Base-by-base conservation (phyloP, 352 stramenopile species). In the Nothophytophthora sp. region DNA sequence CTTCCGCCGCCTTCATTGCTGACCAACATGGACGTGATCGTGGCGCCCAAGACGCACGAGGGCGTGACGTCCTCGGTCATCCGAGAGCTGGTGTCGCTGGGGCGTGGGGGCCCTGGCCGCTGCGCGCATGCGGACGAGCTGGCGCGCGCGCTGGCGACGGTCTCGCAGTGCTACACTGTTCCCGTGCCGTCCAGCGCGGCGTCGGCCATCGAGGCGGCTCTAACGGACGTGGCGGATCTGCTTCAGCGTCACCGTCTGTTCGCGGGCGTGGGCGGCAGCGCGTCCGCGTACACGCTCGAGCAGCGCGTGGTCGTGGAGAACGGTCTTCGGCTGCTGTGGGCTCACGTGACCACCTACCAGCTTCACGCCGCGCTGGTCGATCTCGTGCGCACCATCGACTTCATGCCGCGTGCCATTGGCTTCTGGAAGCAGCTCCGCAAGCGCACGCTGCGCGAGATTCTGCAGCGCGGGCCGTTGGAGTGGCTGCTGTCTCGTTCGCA, bases 391-490 rank as follows among this genome's bases (percentile, higher is more conserved):
- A 77, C 73, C 12, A 75, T 92, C 28, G 75, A 89, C 52, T 88
- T 81, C 39, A 81, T 92, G 22, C 81, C 81, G n/a, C 64, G 81
- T 12, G 56, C 79, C 2, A 60, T 90, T 19, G 53, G 53, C 24
- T 92, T 82, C 55, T 92, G 81, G 81, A 92, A 88, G 57, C 55
- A 67, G 16, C 38, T 77, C 63, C 67, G 57, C 27, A 76, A 71
- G 16, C 60, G 66, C 1, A 73, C 75, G 0, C 33, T 86, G 27
- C 72, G 79, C 5, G 79, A 83, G 8, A 59, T 64, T 4, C 36
- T 92, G 16, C 62, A 80, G 47, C 60, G 69, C 29, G 76, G 76
- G 0, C 81, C 81, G 0, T 67, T 82, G 35, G 77, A 90, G 43
- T 92, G 81, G 81, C 42, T 88, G 11, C 28, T 77, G 28, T 64